Conservation (phyloP, 148 eudicot genomes). For the Rhododendron kiyosumense region DNA sequence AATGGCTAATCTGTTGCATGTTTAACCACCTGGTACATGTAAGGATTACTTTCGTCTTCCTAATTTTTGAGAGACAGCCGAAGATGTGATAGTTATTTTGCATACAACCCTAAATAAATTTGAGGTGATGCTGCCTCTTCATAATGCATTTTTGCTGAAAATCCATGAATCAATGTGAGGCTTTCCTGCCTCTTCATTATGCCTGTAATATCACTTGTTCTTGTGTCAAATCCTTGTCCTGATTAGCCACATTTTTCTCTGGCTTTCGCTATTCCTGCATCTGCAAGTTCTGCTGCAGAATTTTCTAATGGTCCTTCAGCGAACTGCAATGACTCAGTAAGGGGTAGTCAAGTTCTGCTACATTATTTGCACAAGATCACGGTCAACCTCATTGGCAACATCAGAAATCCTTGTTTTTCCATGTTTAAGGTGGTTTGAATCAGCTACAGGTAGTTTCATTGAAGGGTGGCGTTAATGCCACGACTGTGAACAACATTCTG, state of each 20-base stretch:
- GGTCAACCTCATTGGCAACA: neutral
- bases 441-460: neutral
- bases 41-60: neutral
- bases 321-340: neutral
- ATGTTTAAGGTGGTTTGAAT: neutral
- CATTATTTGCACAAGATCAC: neutral
- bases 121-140: neutral
- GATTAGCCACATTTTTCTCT: neutral
- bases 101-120: neutral
- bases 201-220: neutral
- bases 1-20: neutral
- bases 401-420: neutral
- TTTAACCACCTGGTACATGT: neutral
- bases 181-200: neutral
- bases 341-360: neutral
- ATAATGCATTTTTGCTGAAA: neutral
- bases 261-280: neutral
- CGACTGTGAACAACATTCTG: too few relatives aligned
- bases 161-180: neutral
- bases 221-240: slow-evolving; percentile 1
- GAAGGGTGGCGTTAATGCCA: neutral
- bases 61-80: neutral
- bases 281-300: neutral
- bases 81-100: neutral
- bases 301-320: neutral